Evolutionary conservation across 495 filamentous ascomycete genomes (phyloP).

Genomic region (Glonium stellatum): DNA sequence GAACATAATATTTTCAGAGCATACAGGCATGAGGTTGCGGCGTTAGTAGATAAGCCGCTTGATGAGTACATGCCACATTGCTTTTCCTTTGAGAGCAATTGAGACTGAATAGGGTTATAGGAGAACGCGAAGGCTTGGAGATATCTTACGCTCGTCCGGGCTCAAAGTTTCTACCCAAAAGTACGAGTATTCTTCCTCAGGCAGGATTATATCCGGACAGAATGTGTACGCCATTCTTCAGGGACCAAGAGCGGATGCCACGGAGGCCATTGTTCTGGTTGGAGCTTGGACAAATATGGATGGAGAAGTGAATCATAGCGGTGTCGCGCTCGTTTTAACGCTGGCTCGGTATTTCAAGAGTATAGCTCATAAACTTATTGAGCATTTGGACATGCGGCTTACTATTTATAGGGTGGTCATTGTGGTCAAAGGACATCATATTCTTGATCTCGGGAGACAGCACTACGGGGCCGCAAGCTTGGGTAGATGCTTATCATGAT

Average conservation of each 20-base stretch:
- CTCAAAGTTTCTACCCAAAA: constrained; percentile 80
- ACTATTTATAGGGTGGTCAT: constrained; percentile 64
- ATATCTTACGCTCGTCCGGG: constrained; percentile 67
- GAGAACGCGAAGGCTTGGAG: constrained; percentile 55
- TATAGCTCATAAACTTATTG: constrained; percentile 30
- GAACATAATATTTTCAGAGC: constrained; percentile 93
- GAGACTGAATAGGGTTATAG: constrained; percentile 11
- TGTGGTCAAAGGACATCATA: constrained; percentile 99
- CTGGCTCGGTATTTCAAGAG: constrained; percentile 90
- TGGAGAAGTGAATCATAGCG: constrained; percentile 73
- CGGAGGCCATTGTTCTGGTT: constrained; percentile 89
- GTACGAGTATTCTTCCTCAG: constrained; percentile 70
- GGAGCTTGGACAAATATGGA: constrained; percentile 83
- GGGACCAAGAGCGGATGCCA: constrained; percentile 93
- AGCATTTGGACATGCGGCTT: not conserved
- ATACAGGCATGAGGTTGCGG: constrained; percentile 72
- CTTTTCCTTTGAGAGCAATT: not conserved
- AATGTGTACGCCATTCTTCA: constrained; percentile 95
- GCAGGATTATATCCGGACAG: constrained; percentile 68
- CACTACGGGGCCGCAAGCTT: constrained; percentile 84
- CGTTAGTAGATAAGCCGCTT: constrained; percentile 19
- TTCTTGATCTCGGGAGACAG: constrained; percentile 85
- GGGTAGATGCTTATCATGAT: constrained; percentile 96
- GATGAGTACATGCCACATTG: constrained; percentile 25
- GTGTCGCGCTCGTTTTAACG: constrained; percentile 76